Conservation (phyloP, 306 rosid species). For the Sindora glabra region DNA sequence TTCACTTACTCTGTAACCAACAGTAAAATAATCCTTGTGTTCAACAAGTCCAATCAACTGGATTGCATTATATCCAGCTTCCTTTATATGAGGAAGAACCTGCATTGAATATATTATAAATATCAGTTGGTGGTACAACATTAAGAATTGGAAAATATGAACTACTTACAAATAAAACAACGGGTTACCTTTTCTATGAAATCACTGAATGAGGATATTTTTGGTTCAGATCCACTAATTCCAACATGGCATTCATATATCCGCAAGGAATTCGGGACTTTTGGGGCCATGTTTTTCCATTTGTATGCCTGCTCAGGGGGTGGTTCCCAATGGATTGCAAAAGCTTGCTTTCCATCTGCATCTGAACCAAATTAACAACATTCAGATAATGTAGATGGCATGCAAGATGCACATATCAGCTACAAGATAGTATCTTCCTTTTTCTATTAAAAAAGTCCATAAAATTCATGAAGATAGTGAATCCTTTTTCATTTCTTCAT, state of each 20-base stretch:
- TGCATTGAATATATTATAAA: slow-evolving; percentile 22
- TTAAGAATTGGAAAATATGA: slow-evolving; percentile 1
- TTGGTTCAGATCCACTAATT: slow-evolving; percentile 87
- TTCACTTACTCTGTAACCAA: slow-evolving; percentile 80
- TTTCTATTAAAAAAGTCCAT: too few relatives aligned
- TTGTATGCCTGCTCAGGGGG: slow-evolving; percentile 72
- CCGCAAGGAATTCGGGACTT: slow-evolving; percentile 61
- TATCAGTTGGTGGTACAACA: slow-evolving; percentile 12
- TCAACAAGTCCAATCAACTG: slow-evolving; percentile 86
- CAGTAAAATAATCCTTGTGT: slow-evolving; percentile 94
- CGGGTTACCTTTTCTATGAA: slow-evolving; percentile 54
- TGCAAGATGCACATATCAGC: neutral
- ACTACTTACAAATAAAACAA: neutral
- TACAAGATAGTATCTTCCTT: too few relatives aligned
- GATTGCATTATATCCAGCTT: slow-evolving; percentile 84
- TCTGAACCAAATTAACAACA: slow-evolving; percentile 30
- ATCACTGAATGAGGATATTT: slow-evolving; percentile 69
- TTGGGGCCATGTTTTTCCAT: slow-evolving; percentile 65
- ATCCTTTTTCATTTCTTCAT: too few relatives aligned
- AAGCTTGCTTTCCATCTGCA: slow-evolving; percentile 67
- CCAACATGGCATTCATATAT: slow-evolving; percentile 96
- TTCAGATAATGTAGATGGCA: slow-evolving; percentile 2
- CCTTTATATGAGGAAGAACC: slow-evolving; percentile 90
- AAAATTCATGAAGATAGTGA: too few relatives aligned
- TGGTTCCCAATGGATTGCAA: slow-evolving; percentile 97